Conservation (phyloP, 2,329 filamentous ascomycete genomes). For the Xylaria sp. region DNA sequence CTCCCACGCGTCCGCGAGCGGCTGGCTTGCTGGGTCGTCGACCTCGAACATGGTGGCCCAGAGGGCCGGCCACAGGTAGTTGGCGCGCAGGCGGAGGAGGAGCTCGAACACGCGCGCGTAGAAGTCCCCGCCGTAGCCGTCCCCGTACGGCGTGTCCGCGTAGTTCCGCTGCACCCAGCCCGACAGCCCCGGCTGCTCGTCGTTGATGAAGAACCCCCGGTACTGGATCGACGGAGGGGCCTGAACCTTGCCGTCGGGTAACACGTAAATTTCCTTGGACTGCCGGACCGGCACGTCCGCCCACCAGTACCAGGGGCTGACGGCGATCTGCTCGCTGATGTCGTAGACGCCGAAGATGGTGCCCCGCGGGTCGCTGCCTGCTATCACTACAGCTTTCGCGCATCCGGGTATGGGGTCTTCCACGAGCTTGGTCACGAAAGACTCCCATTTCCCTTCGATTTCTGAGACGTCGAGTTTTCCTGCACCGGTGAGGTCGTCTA, state of each 20-base stretch:
- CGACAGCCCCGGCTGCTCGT: constrained; percentile 68
- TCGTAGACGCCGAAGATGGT: constrained; percentile 74
- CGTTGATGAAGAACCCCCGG: constrained; percentile 71
- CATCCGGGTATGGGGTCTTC: constrained; percentile 59
- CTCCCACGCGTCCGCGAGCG: constrained; percentile 72
- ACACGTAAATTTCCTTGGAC: constrained; percentile 57
- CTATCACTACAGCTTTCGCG: constrained; percentile 65
- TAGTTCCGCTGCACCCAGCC: constrained; percentile 60
- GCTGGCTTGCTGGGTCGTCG: constrained; percentile 69
- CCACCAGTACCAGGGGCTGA: constrained; percentile 72
- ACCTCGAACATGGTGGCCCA: constrained; percentile 75
- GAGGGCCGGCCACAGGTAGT: constrained; percentile 74
- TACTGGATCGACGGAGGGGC: constrained; percentile 66
- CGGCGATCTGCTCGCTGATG: constrained; percentile 72
- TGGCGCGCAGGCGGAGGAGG: constrained; percentile 68
- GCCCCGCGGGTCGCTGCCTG: constrained; percentile 59
- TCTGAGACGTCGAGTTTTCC: constrained; percentile 60
- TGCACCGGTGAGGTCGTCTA: constrained; percentile 58
- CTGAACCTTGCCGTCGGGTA: constrained; percentile 57
- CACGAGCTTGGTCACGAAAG: constrained; percentile 64
- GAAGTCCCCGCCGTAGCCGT: constrained; percentile 62
- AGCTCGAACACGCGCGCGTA: constrained; percentile 73
- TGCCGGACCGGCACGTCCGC: constrained; percentile 61
- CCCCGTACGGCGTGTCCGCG: constrained; percentile 47
- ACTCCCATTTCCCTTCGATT: constrained; percentile 69